Conservation (phyloP, 176 grass and related monocot genomes). For the Hordeum vulgare region DNA sequence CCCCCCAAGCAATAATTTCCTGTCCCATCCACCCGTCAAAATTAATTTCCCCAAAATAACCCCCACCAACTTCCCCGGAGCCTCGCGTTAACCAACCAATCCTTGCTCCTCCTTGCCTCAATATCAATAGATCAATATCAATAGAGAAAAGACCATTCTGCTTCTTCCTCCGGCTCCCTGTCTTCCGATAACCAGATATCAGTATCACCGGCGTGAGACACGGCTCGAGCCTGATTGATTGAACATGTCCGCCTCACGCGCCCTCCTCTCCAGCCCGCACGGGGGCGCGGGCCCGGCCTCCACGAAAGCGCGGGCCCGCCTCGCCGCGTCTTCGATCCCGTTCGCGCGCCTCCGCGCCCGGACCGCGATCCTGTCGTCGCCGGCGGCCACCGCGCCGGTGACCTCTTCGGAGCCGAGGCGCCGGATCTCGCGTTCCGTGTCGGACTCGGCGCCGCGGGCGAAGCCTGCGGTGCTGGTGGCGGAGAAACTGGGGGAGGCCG, state of each 20-base stretch:
- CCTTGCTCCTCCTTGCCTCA: neutral
- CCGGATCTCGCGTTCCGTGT: neutral
- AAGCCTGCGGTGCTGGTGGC: slow-evolving; percentile 62
- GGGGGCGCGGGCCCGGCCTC: neutral
- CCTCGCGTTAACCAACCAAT: neutral
- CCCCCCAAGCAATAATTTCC: slow-evolving; percentile 9
- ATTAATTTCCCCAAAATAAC: slow-evolving; percentile 2
- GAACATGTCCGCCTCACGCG: slow-evolving; percentile 46
- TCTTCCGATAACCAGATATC: neutral
- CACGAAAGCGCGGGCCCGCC: neutral
- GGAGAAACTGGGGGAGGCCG: slow-evolving; percentile 67
- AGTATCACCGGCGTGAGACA: neutral
- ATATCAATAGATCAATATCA: neutral
- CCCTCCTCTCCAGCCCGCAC: slow-evolving; percentile 26
- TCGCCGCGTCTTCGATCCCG: slow-evolving; percentile 1
- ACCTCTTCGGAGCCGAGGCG: neutral
- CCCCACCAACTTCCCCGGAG: slow-evolving; percentile 15
- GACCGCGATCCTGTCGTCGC: slow-evolving; percentile 23
- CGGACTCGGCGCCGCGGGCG: slow-evolving; percentile 1
- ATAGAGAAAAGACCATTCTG: neutral
- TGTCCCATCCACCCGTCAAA: neutral
- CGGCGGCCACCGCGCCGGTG: neutral
- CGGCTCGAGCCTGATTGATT: neutral
- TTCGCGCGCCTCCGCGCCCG: slow-evolving; percentile 12
- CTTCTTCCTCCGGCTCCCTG: neutral